A percentile compares a stretch with the other conserved stretches of the same genome.
Evolutionary conservation across 495 filamentous ascomycete genomes (phyloP).

Genomic region (Neurospora sp.): DNA sequence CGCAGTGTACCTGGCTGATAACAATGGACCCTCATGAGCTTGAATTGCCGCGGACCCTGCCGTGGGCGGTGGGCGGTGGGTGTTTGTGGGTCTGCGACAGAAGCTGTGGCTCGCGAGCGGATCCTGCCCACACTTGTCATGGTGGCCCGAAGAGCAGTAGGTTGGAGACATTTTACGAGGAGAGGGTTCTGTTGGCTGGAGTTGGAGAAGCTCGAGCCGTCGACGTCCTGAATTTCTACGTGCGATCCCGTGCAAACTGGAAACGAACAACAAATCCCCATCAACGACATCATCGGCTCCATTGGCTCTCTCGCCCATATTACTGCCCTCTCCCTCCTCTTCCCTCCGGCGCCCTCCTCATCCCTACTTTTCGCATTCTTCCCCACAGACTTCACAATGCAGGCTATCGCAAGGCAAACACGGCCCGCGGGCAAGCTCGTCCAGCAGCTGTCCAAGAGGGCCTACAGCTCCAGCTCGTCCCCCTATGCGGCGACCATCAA

Average conservation of each 20-base stretch:
- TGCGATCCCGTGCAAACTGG: not conserved
- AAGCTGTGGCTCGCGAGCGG: not conserved
- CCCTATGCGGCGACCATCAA: constrained; percentile 74
- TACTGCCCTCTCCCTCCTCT: not conserved
- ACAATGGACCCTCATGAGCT: not conserved
- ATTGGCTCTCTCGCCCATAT: not conserved
- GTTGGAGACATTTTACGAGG: not conserved
- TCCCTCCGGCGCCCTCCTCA: not conserved
- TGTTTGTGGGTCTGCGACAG: not conserved
- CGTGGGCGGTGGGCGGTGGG: not conserved
- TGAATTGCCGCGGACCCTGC: not conserved
- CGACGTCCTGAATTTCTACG: not conserved
- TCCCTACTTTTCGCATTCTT: not conserved
- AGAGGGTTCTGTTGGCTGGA: not conserved
- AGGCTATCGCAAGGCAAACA: constrained; percentile 37
- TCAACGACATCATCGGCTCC: not conserved
- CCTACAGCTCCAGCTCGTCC: constrained; percentile 57
- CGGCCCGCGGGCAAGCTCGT: constrained; percentile 35
- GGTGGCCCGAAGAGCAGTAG: not conserved
- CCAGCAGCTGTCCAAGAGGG: constrained; percentile 44
- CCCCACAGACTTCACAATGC: constrained; percentile 24
- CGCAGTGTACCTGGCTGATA: not conserved
- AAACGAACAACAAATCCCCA: not conserved
- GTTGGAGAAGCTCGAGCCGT: not conserved
- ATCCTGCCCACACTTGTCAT: not conserved